Conservation (phyloP, 108 stramenopile genomes). For the Ochromonas danica region DNA sequence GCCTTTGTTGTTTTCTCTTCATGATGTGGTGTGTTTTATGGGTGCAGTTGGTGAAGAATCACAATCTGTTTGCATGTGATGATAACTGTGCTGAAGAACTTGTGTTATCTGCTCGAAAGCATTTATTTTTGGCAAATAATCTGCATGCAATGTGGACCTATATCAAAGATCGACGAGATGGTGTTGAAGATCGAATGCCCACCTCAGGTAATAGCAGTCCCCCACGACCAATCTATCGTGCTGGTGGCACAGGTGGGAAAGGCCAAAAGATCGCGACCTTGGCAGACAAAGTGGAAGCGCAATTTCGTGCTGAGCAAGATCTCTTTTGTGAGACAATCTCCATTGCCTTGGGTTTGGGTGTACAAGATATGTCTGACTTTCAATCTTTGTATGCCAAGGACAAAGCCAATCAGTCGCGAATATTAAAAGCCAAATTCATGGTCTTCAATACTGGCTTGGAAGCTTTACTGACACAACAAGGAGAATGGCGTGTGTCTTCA, state of each 20-base stretch:
- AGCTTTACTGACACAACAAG: constrained; percentile 20
- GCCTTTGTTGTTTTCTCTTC: no score
- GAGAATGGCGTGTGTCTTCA: constrained; percentile 10
- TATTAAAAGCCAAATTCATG: constrained; percentile 20
- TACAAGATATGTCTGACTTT: constrained; percentile 9
- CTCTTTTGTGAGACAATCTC: constrained; percentile 21
- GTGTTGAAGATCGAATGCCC: not conserved
- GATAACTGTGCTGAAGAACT: not conserved
- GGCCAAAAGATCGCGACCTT: not conserved
- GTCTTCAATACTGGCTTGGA: constrained; percentile 12
- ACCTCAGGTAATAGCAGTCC: not conserved
- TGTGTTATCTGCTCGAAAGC: constrained; percentile 6
- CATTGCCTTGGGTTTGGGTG: not conserved
- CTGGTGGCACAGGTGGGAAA: not conserved
- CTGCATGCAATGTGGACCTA: not conserved
- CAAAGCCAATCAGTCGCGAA: not conserved
- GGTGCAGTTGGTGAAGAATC: not conserved
- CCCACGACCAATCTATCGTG: no score
- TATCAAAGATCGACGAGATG: not conserved
- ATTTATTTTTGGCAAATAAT: constrained; percentile 18
- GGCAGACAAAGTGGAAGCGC: no score
- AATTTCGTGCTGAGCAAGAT: no score
- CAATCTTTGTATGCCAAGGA: not conserved
- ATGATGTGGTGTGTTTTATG: not conserved
- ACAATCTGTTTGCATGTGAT: not conserved